Base-by-base conservation (phyloP, 495 filamentous ascomycete species). In the Haplographium delicatum region DNA sequence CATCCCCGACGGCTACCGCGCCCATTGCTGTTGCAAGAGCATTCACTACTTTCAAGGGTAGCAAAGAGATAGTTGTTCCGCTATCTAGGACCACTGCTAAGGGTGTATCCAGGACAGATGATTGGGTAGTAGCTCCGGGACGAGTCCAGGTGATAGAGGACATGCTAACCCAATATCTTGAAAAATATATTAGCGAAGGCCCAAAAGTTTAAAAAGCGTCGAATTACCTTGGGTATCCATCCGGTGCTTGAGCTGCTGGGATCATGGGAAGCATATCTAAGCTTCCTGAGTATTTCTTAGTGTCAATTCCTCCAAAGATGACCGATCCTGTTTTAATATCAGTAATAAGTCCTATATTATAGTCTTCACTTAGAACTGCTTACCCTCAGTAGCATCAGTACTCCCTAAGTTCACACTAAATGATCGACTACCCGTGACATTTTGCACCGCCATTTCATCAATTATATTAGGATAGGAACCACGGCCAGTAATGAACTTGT, bases 261-360 rank as follows among this genome's bases (percentile, higher is more conserved):
- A 55, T 55, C 8, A 55, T 55, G n/a, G 52, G 45, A 18, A 23
- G 18, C 34, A 50, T 55, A 13, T 27, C 25, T 15, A 55, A 40
- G 15, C 9, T 28, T 5, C 52, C 52, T 1, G 7, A 28, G 23
- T 42, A 55, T 20, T 50, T 55, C 19, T 8, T 37, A 1, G 45
- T 40, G 31, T 55, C 52, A 22, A 55, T 44, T 13, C 52, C 52
- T 33, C 56, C 57, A 30, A 60, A 62, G 3, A 57, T 50, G 50
- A 64, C 57, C 18, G 56, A 60, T 16, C 52, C 52, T 55, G n/a
- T n/a, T n/a, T n/a, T n/a, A n/a, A n/a, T n/a, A n/a, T n/a, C n/a
- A n/a, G n/a, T n/a, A n/a, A n/a, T n/a, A n/a, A n/a, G n/a, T n/a
- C n/a, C n/a, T n/a, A n/a, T n/a, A n/a, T n/a, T n/a, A n/a, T n/a